Evolutionary conservation across 2,329 filamentous ascomycete species (phyloP).

Genomic region (Penicillium sp.): DNA sequence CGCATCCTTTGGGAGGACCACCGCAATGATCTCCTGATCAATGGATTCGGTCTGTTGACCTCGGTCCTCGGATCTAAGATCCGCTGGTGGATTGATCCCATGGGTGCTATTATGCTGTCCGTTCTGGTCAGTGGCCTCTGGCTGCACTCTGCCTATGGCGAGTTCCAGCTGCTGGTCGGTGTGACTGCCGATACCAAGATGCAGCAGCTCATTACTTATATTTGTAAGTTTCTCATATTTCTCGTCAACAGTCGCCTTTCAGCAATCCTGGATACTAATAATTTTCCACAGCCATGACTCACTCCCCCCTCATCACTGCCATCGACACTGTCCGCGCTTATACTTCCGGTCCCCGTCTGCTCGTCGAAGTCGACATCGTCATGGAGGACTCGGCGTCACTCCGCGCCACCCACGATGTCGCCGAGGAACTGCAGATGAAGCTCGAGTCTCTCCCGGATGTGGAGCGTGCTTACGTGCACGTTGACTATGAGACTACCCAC

Average conservation of each 20-base stretch:
- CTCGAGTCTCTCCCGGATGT: constrained; percentile 90
- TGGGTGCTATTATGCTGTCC: constrained; percentile 85
- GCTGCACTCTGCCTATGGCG: constrained; percentile 81
- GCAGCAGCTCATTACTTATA: constrained; percentile 94
- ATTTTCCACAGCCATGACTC: constrained; percentile 69
- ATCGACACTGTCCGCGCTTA: constrained; percentile 97
- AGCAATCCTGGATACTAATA: background rate
- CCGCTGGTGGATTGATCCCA: constrained; percentile 92
- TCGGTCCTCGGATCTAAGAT: constrained; percentile 90
- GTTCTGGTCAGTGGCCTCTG: constrained; percentile 79
- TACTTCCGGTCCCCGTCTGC: constrained; percentile 83
- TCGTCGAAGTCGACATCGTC: constrained; percentile 95
- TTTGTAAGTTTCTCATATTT: constrained; percentile 60
- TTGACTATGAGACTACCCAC: constrained; percentile 95
- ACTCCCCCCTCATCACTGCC: constrained; percentile 77
- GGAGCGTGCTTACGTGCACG: constrained; percentile 93
- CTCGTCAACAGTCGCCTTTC: background rate
- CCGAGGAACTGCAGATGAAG: constrained; percentile 92
- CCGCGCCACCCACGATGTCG: constrained; percentile 84
- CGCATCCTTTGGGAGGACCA: constrained; percentile 96
- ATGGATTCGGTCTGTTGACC: constrained; percentile 88
- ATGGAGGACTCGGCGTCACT: constrained; percentile 80
- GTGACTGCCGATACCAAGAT: constrained; percentile 83
- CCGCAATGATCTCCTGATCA: constrained; percentile 96
- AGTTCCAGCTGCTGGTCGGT: constrained; percentile 91